phyloP scores from a whole-genome alignment of 192 early-diverging fungal genomes.

The Entomortierella chlamydospora region DNA sequence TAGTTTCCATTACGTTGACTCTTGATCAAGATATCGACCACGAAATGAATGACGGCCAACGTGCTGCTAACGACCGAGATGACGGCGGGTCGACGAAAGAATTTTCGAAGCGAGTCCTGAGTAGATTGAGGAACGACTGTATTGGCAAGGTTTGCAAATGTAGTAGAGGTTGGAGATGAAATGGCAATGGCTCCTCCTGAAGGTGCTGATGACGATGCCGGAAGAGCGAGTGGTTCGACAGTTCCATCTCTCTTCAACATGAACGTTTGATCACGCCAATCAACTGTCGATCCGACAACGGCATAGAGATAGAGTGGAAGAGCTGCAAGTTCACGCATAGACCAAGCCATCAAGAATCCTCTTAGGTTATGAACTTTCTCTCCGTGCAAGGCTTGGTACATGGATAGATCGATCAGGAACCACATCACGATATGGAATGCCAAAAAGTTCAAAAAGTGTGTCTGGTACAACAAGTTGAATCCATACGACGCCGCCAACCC shows the following conservation, averaged over 20 bases:
- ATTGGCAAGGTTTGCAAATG: constrained; percentile 39
- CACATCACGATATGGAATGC: constrained; percentile 64
- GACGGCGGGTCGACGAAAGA: constrained; percentile 47
- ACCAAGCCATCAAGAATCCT: constrained; percentile 80
- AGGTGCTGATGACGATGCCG: constrained; percentile 1
- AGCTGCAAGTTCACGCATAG: constrained; percentile 82
- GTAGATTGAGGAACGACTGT: constrained; percentile 45
- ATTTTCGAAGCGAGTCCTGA: constrained; percentile 23
- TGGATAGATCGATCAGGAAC: constrained; percentile 72
- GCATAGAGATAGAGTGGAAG: constrained; percentile 88
- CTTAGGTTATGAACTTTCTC: constrained; percentile 47
- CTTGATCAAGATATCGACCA: constrained; percentile 56
- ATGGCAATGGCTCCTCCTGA: not conserved
- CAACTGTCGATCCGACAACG: constrained; percentile 81
- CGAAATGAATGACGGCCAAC: constrained; percentile 50
- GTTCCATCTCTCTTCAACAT: constrained; percentile 72
- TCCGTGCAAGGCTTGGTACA: constrained; percentile 55
- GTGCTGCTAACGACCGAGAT: constrained; percentile 51
- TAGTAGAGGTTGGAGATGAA: constrained; percentile 7
- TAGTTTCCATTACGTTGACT: constrained; percentile 58
- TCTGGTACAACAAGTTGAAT: constrained; percentile 65
- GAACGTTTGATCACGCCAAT: constrained; percentile 87
- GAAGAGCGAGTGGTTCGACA: constrained; percentile 42
- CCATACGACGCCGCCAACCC: constrained; percentile 80
- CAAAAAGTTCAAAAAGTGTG: constrained; percentile 60